Base-by-base conservation (phyloP, 306 rosid species). In the Acacia acuminata region DNA sequence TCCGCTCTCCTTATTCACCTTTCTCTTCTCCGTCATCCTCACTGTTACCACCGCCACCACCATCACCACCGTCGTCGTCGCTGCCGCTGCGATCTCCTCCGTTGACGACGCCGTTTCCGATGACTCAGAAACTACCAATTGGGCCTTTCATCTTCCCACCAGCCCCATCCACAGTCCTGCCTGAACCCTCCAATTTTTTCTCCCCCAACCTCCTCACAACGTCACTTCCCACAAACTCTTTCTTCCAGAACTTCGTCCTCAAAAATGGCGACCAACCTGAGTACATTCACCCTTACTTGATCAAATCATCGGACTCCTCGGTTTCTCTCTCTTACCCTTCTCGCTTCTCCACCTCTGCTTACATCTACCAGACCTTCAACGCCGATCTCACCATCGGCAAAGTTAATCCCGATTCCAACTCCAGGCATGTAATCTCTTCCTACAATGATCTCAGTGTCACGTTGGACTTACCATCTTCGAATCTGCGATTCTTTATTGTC, bases 141-240 rank as follows among this genome's bases (percentile, higher is more conserved):
- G 14, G 81, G n/a, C 87, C 89, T 27, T 92, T 89, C 72, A 84
- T 84, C n/a, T 94, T 94, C 84, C 97, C 98, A 2, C 75, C 66
- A 79, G 76, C 75, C 40, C 85, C 90, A 8, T 93, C 97, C 84
- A 81, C 93, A 11, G 87, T 89, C 3, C 92, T 91, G 15, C 94
- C 98, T 14, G 91, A 93, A 67, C 97, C 98, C 58, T 87, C 97
- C 36, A 76, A 36, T 20, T 94, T 93, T 88, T 91, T 94, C 91
- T 84, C 97, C 55, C 86, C 76, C 34, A 68, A 81, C 51, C 96
- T 94, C 24, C 85, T 93, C 50, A 81, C 91, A 3, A 68, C 89
- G 63, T 94, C 97, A 1, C 93, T 92, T 11, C 98, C 98, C 47
- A 94, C 98, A 0, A 91, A 88, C 78, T 93, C 97, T 11, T 94